Base-by-base conservation (phyloP, 371 early-diverging fungal genomes). In the Rhizopus arrhizus region DNA sequence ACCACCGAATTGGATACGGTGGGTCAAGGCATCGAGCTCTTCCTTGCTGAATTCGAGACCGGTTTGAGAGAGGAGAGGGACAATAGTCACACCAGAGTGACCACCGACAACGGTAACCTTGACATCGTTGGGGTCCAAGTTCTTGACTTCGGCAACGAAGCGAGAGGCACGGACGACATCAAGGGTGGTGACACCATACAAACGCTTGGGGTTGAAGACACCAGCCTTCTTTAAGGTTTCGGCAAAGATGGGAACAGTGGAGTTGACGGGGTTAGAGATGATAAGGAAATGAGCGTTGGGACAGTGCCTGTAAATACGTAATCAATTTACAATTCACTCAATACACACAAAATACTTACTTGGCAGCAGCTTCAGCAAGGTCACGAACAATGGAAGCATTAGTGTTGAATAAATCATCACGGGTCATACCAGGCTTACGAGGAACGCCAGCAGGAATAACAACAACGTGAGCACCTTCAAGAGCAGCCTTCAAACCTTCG, bases 221-320 rank as follows among this genome's bases (percentile, higher is more conserved):
- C 92, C 92, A 70, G 85, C 85, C 83, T 90, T 87, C 89, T 97
- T 97, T 81, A 96, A 87, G 62, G 92, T 93, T 85, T 99, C 98
- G 61, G 96, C 91, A 64, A 94, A 93, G 74, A 99, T 98, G 65
- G 99, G 98, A 58, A 99, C 97, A 60, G 98, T 99, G 43, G 98
- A 98, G 93, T 99, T 99, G 77, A 99, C 99, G 47, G 99, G 99
- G 93, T 99, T 99, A 76, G 98, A 93, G 82, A 99, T 99, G 83
- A 99, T 89, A 55, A 90, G 82, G 77, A 97, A 74, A 86, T 91
- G 89, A 69, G 99, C 99, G 75, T 95, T 87, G 75, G 99, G 99
- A 82, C 92, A 94, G 88, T 88, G 65, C 77, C 91, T 91, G 60
- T 12, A 50, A 29, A 34, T 22, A 22, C 22, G 43, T 36, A 38